Evolutionary conservation across 1,284 basidiomycete genomes (phyloP), one percentile per base, ranked within the genome.

Genomic region (Ganoderma multipileum): DNA sequence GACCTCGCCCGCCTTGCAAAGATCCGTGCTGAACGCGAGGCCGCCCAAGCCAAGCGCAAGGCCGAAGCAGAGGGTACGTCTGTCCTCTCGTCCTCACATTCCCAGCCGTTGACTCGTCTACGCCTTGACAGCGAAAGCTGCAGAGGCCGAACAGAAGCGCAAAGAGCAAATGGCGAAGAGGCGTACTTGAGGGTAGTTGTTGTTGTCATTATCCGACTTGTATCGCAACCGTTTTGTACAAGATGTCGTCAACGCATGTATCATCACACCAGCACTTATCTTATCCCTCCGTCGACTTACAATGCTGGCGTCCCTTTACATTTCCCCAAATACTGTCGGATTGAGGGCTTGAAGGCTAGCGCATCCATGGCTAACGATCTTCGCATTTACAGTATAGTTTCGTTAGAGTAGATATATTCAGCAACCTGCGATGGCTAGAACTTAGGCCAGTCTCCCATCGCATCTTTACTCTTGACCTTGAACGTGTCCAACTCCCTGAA

Each of bases 1-100:
- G 96, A 98, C 80, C 88, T 98, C 57, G 89, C 92, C 23, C 89
- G 96, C 65, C 87, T 98, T n/a, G 89, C 89, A 62, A 93, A 91
- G 87, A 94, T 98, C 76, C 88, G 89, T 72, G 89, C 89, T 68
- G 93, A 96, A 71, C 91, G 96, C 66, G 95, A 96, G 71, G 91
- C 89, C 47, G 95, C 95, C 7, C 90, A 90, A 61, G 93, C 93
- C 2, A 94, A 92, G 84, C 85, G 95, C 66, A 89, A 93, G 81
- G 95, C 95, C 1, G 95, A 96, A 78, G 85, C 90, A 16, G 94
- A 95, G 76, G 93, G 93, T 93, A 63, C 38, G 83, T 63, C 16
- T 16, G 7, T 47, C 42, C 1, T 7, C 26, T n/a, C 28, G 30
- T 42, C 9, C 42, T 20, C 11, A 20, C 18, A 12, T 60, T 57